Evolutionary conservation across 352 stramenopile species (phyloP).

Genomic region (Pythium aphanidermatum): DNA sequence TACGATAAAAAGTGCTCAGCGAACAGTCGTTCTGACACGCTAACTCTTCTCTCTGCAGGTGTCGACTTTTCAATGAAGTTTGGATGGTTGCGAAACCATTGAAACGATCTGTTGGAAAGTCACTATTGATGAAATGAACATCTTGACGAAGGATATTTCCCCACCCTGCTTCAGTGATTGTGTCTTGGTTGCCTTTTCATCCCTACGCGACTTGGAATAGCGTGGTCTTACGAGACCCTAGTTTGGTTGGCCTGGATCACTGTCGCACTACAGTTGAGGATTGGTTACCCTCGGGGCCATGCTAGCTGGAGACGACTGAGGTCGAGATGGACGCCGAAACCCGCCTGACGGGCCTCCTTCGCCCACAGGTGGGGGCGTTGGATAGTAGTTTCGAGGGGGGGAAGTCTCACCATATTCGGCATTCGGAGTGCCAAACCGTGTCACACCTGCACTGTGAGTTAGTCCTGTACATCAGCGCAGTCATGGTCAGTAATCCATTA

Average conservation of each 20-base stretch:
- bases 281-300: background rate
- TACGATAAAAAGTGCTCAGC: background rate
- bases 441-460: conserved; percentile 14
- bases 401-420: no score
- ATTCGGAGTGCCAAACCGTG: no score
- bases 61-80: conserved; percentile 13
- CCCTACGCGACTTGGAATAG: no score
- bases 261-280: no score
- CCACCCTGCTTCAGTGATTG: no score
- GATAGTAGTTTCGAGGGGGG: no score
- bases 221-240: no score
- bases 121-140: conserved; percentile 3
- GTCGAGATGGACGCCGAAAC: conserved; percentile 23
- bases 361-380: no score
- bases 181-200: no score
- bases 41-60: background rate
- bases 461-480: conserved; percentile 1
- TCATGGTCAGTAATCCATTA: background rate
- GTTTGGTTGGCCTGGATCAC: no score
- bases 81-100: background rate
- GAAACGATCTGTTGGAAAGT: background rate
- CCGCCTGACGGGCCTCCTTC: no score
- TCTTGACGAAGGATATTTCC: no score
- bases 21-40: background rate
- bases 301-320: conserved; percentile 42